A percentile compares a stretch with the other conserved stretches of the same genome.
Evolutionary conservation across 495 filamentous ascomycete genomes (phyloP).

Genomic region (Entonaema liquescens): DNA sequence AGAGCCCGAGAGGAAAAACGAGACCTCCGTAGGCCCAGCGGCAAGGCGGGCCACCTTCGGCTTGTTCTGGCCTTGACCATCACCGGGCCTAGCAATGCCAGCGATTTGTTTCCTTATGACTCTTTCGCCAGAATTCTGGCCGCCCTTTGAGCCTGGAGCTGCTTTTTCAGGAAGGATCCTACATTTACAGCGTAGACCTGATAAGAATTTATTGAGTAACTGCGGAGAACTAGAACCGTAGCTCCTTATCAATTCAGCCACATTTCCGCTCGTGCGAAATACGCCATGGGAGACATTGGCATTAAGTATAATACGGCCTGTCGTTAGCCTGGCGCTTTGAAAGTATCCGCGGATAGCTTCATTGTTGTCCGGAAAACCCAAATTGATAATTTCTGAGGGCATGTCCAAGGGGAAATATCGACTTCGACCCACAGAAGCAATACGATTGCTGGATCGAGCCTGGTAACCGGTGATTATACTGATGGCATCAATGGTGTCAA

Average conservation of each 20-base stretch:
- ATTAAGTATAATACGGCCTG: slow-evolving; percentile 70
- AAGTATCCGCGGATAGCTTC: slow-evolving; percentile 71
- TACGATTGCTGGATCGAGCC: slow-evolving; percentile 45
- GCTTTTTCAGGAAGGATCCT: slow-evolving; percentile 56
- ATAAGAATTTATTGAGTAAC: slow-evolving; percentile 54
- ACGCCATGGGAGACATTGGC: slow-evolving; percentile 61
- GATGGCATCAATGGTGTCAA: slow-evolving; percentile 56
- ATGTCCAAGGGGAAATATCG: slow-evolving; percentile 54
- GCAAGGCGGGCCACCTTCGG: slow-evolving; percentile 51
- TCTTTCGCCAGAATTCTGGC: slow-evolving; percentile 18
- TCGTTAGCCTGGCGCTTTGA: slow-evolving; percentile 71
- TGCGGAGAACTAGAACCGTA: background rate
- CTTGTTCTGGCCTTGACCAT: slow-evolving; percentile 36
- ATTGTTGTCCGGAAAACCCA: slow-evolving; percentile 31
- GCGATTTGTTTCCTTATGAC: slow-evolving; percentile 4
- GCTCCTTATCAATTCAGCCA: slow-evolving; percentile 38
- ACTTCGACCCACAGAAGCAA: slow-evolving; percentile 50
- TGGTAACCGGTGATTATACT: slow-evolving; percentile 57
- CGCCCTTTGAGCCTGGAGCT: slow-evolving; percentile 56
- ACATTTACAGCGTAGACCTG: slow-evolving; percentile 53
- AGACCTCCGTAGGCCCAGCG: slow-evolving; percentile 55
- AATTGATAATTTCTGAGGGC: slow-evolving; percentile 30
- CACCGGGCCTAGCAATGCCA: slow-evolving; percentile 21
- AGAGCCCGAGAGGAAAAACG: slow-evolving; percentile 54
- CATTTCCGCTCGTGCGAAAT: slow-evolving; percentile 47